Conservation (phyloP, 371 early-diverging fungal genomes). For the Syncephalastrum contaminatum region DNA sequence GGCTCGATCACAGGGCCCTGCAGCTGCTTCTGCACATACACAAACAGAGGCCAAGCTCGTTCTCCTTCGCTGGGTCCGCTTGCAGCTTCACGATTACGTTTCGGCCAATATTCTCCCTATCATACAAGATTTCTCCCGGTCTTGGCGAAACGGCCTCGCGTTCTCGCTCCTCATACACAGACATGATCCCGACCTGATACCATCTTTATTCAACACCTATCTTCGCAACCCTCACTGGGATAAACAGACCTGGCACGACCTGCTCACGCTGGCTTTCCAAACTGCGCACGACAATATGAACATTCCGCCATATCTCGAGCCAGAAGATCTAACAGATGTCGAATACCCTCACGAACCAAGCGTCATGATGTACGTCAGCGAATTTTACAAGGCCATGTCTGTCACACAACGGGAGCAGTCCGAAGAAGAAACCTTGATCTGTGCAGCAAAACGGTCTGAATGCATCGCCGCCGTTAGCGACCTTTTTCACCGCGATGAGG, state of each 20-base stretch:
- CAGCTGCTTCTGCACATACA: slow-evolving; percentile 7
- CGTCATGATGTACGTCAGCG: slow-evolving; percentile 50
- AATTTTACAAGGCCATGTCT: slow-evolving; percentile 43
- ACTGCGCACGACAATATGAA: slow-evolving; percentile 30
- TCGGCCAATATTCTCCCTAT: slow-evolving; percentile 47
- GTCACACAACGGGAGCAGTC: slow-evolving; percentile 13
- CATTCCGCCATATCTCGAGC: slow-evolving; percentile 41
- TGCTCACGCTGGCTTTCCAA: slow-evolving; percentile 33
- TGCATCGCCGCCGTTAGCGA: too few species aligned
- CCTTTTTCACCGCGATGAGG: too few species aligned
- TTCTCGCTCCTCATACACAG: slow-evolving; percentile 72
- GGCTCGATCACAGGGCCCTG: slow-evolving; percentile 7
- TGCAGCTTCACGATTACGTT: slow-evolving; percentile 58
- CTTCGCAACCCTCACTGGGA: slow-evolving; percentile 15
- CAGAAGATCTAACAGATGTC: slow-evolving; percentile 33
- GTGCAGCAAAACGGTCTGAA: too few species aligned
- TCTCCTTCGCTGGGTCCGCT: slow-evolving; percentile 67
- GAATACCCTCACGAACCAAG: slow-evolving; percentile 50
- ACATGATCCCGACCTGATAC: slow-evolving; percentile 61
- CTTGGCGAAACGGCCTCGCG: slow-evolving; percentile 72
- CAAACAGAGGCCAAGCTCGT: slow-evolving; percentile 50
- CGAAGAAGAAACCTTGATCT: neutral
- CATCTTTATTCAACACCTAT: slow-evolving; percentile 47
- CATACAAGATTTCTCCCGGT: slow-evolving; percentile 63
- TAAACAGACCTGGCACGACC: slow-evolving; percentile 27